Evolutionary conservation across 768 basidiomycete genomes (phyloP).

Genomic region (Grammothele lineata): DNA sequence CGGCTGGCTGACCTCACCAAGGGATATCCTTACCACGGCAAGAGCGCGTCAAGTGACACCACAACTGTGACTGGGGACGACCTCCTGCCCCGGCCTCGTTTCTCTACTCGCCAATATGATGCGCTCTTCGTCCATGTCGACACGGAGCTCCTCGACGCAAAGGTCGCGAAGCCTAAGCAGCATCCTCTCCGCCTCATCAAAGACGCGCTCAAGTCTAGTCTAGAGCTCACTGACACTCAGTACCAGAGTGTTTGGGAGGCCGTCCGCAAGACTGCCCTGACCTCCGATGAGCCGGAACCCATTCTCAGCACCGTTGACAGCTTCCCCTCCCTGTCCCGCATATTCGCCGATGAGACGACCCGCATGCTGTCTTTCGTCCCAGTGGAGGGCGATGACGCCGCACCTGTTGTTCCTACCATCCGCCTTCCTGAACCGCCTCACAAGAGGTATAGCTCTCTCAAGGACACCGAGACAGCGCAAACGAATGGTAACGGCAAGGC

Average conservation of each 20-base stretch:
- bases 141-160: conserved; percentile 40
- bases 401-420: conserved; percentile 14
- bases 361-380: conserved; percentile 46
- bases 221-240: conserved; percentile 31
- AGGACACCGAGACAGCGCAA: not conserved
- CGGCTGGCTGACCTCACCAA: conserved; percentile 69
- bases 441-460: conserved; percentile 23
- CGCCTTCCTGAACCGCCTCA: conserved; percentile 20
- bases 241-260: conserved; percentile 48
- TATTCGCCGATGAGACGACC: conserved; percentile 71
- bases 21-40: conserved; percentile 57
- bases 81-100: conserved; percentile 58
- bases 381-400: conserved; percentile 31
- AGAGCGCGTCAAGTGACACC: conserved; percentile 21
- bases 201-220: conserved; percentile 51
- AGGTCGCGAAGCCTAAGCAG: conserved; percentile 33
- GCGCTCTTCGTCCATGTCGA: conserved; percentile 68
- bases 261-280: conserved; percentile 40
- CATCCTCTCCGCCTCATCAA: conserved; percentile 58
- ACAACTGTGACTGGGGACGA: conserved; percentile 30
- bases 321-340: conserved; percentile 37
- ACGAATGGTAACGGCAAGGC: conserved; percentile 1
- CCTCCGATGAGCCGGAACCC: conserved; percentile 14
- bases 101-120: conserved; percentile 60
- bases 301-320: conserved; percentile 29